These are phyloP conservation scores for Cladophialophora carrionii DNA, from an alignment of 2,329 filamentous ascomycete genomes.

Conservation along the genomic window DNA sequence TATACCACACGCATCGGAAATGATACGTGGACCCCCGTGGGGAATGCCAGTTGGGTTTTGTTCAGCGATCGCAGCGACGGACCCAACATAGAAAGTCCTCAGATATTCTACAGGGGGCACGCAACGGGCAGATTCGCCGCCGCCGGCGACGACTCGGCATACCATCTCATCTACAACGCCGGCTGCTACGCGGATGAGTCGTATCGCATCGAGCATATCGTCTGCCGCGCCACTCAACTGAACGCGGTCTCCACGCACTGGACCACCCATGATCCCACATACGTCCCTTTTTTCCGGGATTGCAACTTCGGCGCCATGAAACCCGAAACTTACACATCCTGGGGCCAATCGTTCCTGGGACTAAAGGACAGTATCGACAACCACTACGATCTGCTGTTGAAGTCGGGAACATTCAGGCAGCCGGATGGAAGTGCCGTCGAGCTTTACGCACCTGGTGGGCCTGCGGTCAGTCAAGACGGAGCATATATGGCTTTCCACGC, in stretches of 20 bases:
- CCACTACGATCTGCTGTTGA: conserved; percentile 9
- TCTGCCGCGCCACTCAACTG: conserved; percentile 17
- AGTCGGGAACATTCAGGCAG: conserved; percentile 18
- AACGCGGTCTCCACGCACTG: conserved; percentile 15
- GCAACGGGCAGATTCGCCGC: conserved; percentile 6
- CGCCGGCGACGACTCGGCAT: conserved; percentile 4
- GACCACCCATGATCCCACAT: conserved; percentile 5
- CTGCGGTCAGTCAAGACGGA: conserved; percentile 19
- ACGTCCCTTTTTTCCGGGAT: conserved; percentile 12
- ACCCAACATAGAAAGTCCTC: conserved; percentile 20
- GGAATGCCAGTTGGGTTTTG: conserved; percentile 16
- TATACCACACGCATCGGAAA: conserved; percentile 17
- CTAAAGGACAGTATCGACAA: conserved; percentile 4
- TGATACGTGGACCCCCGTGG: conserved; percentile 4
- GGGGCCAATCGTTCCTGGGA: conserved; percentile 13
- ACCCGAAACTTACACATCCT: conserved; percentile 13
- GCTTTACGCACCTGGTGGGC: conserved; percentile 22
- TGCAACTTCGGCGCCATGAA: conserved; percentile 8
- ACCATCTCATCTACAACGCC: conserved; percentile 26
- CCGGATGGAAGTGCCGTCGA: conserved; percentile 6
- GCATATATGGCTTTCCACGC: conserved; percentile 26
- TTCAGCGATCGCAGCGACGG: conserved; percentile 16
- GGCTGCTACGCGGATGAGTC: conserved; percentile 24
- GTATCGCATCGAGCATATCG: conserved; percentile 22
- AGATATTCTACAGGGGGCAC: conserved; percentile 18